Evolutionary conservation across 2,329 filamentous ascomycete species (phyloP).

Genomic region (Microsporum ferrugineum): DNA sequence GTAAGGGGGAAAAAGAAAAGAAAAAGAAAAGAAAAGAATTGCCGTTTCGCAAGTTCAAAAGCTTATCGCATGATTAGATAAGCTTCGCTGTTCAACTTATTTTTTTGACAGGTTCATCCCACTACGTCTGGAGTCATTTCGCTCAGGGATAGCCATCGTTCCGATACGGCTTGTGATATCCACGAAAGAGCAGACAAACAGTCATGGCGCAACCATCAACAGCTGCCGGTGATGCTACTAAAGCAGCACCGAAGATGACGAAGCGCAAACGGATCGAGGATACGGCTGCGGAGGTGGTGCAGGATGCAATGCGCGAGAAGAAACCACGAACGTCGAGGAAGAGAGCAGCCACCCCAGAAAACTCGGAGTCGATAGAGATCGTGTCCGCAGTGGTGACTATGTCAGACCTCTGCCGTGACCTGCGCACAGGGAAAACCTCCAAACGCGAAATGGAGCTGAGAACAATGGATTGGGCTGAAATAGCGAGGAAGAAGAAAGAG

Average conservation of each 20-base stretch:
- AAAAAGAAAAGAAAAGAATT: neutral
- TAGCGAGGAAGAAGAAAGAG: conserved; percentile 33
- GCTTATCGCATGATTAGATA: conserved; percentile 1
- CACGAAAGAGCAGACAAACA: neutral
- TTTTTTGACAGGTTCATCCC: neutral
- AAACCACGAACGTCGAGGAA: conserved; percentile 24
- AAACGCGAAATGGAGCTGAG: conserved; percentile 47
- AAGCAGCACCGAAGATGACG: neutral
- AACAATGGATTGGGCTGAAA: conserved; percentile 45
- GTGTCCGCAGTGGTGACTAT: conserved; percentile 45
- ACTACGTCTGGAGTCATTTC: neutral
- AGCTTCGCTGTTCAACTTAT: neutral
- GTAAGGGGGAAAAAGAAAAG: neutral
- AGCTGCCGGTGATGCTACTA: neutral
- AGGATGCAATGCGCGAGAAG: conserved; percentile 16
- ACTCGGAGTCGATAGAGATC: conserved; percentile 41
- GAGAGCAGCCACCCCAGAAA: conserved; percentile 37
- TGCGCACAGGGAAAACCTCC: conserved; percentile 45
- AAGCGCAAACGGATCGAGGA: conserved; percentile 15
- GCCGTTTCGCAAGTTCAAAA: neutral
- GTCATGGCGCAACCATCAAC: neutral
- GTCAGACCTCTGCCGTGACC: conserved; percentile 45
- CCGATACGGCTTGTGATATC: neutral
- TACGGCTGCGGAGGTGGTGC: conserved; percentile 17
- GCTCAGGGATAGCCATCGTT: neutral